Evolutionary conservation across 2,329 filamentous ascomycete genomes (phyloP).

Genomic region (Harringtonia lauricola): DNA sequence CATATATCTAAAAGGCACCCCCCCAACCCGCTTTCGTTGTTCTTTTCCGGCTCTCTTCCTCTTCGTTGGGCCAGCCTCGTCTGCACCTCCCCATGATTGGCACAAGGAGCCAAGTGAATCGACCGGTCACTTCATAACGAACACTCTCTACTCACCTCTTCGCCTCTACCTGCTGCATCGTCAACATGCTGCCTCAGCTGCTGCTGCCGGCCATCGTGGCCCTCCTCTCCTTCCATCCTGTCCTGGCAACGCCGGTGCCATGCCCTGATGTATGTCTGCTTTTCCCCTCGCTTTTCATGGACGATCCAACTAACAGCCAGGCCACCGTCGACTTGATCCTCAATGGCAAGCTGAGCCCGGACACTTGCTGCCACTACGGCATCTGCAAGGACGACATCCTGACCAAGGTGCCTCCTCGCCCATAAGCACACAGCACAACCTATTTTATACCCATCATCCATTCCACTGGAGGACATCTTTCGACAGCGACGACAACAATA

Average conservation of each 20-base stretch:
- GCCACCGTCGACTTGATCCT: slow-evolving; percentile 30
- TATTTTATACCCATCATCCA: neutral
- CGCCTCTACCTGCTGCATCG: neutral
- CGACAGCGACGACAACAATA: too few relatives aligned
- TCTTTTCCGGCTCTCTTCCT: neutral
- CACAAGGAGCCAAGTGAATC: too few relatives aligned
- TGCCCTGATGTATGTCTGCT: slow-evolving; percentile 26
- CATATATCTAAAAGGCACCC: neutral
- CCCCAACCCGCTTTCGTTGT: neutral
- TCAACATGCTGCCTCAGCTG: slow-evolving; percentile 1
- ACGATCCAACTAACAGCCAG: slow-evolving; percentile 11
- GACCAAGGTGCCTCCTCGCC: slow-evolving; percentile 13
- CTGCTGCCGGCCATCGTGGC: slow-evolving; percentile 10
- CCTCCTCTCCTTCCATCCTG: slow-evolving; percentile 16
- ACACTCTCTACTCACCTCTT: too few relatives aligned
- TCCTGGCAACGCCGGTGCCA: slow-evolving; percentile 22
- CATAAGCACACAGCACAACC: neutral
- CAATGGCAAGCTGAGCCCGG: slow-evolving; percentile 32
- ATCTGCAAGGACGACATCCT: slow-evolving; percentile 39
- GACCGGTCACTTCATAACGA: too few relatives aligned
- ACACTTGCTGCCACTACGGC: slow-evolving; percentile 43
- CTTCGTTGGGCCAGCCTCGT: neutral
- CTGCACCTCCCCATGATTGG: neutral
- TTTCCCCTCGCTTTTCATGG: neutral
- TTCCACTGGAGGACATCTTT: too few relatives aligned